Conservation (phyloP, 75 land plant genomes). For the Gnetum montanum region DNA sequence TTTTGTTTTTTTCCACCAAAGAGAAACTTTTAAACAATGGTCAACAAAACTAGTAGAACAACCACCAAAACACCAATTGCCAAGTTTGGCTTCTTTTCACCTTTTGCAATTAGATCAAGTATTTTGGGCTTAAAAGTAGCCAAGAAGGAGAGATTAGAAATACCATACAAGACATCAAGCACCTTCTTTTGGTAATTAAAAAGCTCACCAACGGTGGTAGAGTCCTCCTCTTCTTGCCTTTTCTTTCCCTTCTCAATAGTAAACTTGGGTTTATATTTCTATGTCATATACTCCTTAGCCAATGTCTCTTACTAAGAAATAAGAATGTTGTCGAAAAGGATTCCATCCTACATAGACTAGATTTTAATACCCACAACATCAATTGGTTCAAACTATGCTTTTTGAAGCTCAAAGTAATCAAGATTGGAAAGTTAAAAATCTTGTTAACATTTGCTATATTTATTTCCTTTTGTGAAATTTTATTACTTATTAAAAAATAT, state of each 20-base stretch:
- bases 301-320: conserved; percentile 52
- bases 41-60: conserved; percentile 28
- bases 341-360: conserved; percentile 98
- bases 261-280: conserved; percentile 71
- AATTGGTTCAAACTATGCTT: conserved; percentile 79
- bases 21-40: conserved; percentile 32
- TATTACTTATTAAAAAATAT: too few relatives aligned
- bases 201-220: background rate
- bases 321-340: conserved; percentile 82
- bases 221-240: conserved; percentile 46
- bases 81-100: conserved; percentile 53
- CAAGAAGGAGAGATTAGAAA: conserved; percentile 65
- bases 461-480: too few relatives aligned
- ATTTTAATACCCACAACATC: conserved; percentile 93
- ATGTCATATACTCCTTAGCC: conserved; percentile 45
- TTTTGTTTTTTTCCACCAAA: conserved; percentile 49
- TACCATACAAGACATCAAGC: conserved; percentile 62
- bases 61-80: conserved; percentile 58
- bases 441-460: too few relatives aligned
- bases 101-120: conserved; percentile 68
- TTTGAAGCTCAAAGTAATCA: conserved; percentile 63
- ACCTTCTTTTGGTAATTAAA: conserved; percentile 47
- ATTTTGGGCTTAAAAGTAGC: conserved; percentile 47
- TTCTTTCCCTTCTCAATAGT: conserved; percentile 73
- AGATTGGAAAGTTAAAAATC: conserved; percentile 92